A percentile compares a stretch with the other conserved stretches of the same genome.
Conservation (phyloP, 805 yeast genomes). For the Phaffomyces antillensis region DNA sequence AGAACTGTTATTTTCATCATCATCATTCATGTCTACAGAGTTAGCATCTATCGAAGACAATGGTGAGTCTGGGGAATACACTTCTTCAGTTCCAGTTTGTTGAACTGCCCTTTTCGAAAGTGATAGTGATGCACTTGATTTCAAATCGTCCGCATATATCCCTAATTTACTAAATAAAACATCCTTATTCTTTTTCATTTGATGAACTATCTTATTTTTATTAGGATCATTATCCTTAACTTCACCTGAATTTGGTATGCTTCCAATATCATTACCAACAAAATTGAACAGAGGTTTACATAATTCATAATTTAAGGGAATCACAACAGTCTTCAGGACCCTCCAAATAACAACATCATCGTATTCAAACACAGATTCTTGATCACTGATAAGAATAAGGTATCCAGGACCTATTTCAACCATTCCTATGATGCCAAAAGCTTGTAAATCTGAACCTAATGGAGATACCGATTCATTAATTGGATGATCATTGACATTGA, state of each 20-base stretch:
- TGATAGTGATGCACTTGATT: constrained; percentile 19
- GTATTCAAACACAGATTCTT: constrained; percentile 11
- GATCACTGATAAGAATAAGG: constrained; percentile 12
- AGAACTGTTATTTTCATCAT: neutral
- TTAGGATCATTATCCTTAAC: neutral
- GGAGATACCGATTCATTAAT: neutral
- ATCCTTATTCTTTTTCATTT: constrained; percentile 13
- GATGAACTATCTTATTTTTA: constrained; percentile 3
- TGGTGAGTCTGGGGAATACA: neutral
- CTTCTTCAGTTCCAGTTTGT: constrained; percentile 5
- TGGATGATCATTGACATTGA: neutral
- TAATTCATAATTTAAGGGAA: constrained; percentile 19
- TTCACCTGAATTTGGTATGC: neutral
- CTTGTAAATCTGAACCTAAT: constrained; percentile 4
- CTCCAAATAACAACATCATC: constrained; percentile 14
- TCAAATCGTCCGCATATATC: constrained; percentile 20
- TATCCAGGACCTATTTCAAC: constrained; percentile 23
- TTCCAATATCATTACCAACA: neutral
- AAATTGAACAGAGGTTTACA: constrained; percentile 11
- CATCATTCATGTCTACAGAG: neutral
- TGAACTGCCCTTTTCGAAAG: constrained; percentile 12
- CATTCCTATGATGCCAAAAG: constrained; percentile 16
- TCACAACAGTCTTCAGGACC: constrained; percentile 13
- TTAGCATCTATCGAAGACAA: neutral
- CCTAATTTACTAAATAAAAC: constrained; percentile 22